Conservation (phyloP, 192 early-diverging fungal genomes). For the Diversispora epigaea region DNA sequence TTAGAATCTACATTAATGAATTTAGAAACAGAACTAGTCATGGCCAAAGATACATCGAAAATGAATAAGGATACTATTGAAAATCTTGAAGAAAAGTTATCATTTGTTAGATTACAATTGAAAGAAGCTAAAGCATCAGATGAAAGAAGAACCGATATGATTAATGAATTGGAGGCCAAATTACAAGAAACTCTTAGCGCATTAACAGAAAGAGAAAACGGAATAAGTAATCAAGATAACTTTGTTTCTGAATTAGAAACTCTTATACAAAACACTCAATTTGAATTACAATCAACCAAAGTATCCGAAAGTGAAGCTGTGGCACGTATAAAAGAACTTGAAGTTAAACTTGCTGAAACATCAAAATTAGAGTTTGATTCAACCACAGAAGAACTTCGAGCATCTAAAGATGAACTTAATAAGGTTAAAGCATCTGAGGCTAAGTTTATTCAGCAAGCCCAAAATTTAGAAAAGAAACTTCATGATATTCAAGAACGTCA, state of each 20-base stretch:
- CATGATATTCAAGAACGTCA: not conserved
- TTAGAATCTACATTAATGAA: slow-evolving; percentile 12
- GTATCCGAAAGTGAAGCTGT: not conserved
- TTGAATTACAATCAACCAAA: not conserved
- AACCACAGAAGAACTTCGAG: not conserved
- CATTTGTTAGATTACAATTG: not conserved
- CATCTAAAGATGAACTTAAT: slow-evolving; percentile 4
- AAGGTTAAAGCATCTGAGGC: slow-evolving; percentile 2
- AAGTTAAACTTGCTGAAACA: slow-evolving; percentile 2
- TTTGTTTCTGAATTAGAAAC: slow-evolving; percentile 17
- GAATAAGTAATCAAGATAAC: not conserved
- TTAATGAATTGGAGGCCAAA: slow-evolving; percentile 19
- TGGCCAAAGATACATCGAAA: slow-evolving; percentile 5
- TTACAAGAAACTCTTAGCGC: not conserved
- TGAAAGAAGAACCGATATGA: not conserved
- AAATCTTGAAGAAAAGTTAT: slow-evolving; percentile 19
- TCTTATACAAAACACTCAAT: slow-evolving; percentile 5
- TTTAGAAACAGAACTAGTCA: slow-evolving; percentile 16
- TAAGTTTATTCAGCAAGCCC: not conserved
- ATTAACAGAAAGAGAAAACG: slow-evolving; percentile 20
- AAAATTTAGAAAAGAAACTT: slow-evolving; percentile 23
- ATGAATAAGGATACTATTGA: slow-evolving; percentile 6
- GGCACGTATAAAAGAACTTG: not conserved
- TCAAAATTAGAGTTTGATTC: not conserved
- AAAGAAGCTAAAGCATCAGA: slow-evolving; percentile 12